Base-by-base conservation (phyloP, 2,329 filamentous ascomycete species). In the Hypoxylon rubiginosum region DNA sequence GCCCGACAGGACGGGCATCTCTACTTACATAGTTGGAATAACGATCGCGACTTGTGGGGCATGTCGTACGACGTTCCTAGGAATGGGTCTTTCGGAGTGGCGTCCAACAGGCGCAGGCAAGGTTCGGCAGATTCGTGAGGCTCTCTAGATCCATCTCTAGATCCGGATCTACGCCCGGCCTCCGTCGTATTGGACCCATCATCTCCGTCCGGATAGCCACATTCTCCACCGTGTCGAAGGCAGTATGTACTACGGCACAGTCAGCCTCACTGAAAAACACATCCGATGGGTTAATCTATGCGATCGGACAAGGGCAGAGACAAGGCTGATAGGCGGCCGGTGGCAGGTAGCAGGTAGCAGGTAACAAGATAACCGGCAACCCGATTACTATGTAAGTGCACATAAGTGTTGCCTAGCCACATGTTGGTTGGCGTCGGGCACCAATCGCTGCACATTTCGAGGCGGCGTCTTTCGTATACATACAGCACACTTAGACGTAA, bases 151-250 rank as follows among this genome's bases (percentile, higher is more conserved):
- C 64, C 60, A 54, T 55, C 66, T 56, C 68, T 57, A 46, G 71
- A 64, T 64, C 62, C 67, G 41, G 66, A 53, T 28, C 69, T 61
- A 62, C 56, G 56, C 49, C 63, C 64, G 64, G 62, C 50, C 56
- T 67, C 61, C 26, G 66, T 61, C 55, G 60, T 60, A 32, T 58
- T 64, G 46, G 71, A 69, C 53, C 56, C 70, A 50, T 69, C 55
- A 17, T 71, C 72, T 39, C 69, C 67, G 48, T 75, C 70, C 61
- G 70, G 62, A 45, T 78, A 79, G 39, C 70, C 77, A 74, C 82
- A 83, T 67, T 80, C 80, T 72, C 77, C 80, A 63, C 82, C 82
- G 60, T 78, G 80, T 58, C 82, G 81, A 67, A 83, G 79, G 69
- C 82, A 83, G 65, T 80, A 82, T 63, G 81, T 82, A 67, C 82